phyloP scores from a whole-genome alignment of 192 early-diverging fungal genomes.

The Lunasporangiospora selenospora region DNA sequence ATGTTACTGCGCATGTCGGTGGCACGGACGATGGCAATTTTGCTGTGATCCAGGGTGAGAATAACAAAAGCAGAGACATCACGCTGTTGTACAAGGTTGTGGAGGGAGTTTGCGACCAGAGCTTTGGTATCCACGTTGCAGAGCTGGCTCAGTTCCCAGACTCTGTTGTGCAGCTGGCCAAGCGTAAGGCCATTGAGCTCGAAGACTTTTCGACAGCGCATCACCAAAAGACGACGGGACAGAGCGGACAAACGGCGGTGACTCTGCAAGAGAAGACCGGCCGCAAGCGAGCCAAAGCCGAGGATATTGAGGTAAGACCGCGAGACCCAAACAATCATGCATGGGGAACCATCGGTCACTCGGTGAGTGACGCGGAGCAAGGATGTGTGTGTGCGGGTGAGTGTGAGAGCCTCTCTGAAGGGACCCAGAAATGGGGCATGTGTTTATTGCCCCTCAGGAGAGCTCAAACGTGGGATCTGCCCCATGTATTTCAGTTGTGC shows the following conservation, averaged over 20 bases:
- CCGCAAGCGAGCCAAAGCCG: conserved; percentile 19
- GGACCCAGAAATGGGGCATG: too few relatives aligned
- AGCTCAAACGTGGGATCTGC: too few relatives aligned
- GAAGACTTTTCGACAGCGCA: conserved; percentile 70
- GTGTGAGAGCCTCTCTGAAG: too few relatives aligned
- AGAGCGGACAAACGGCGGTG: conserved; percentile 50
- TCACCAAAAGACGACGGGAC: conserved; percentile 8
- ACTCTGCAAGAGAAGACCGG: background rate
- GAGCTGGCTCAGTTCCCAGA: conserved; percentile 92
- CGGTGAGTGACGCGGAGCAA: too few relatives aligned
- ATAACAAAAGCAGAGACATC: conserved; percentile 60
- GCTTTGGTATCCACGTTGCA: conserved; percentile 98
- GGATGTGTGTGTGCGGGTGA: too few relatives aligned
- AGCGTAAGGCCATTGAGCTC: conserved; percentile 85
- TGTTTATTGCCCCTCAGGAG: too few relatives aligned
- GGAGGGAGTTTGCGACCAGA: conserved; percentile 91
- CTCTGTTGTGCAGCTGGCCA: conserved; percentile 82
- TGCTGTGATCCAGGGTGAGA: conserved; percentile 4
- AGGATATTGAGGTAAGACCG: conserved; percentile 40
- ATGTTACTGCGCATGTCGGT: conserved; percentile 79
- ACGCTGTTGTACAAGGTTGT: conserved; percentile 93
- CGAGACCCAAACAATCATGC: background rate
- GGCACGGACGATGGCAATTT: conserved; percentile 5
- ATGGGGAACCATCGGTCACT: background rate
- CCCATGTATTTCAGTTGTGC: too few relatives aligned